Conservation (phyloP, 1,284 basidiomycete species). For the Apiotrichum domesticum region DNA sequence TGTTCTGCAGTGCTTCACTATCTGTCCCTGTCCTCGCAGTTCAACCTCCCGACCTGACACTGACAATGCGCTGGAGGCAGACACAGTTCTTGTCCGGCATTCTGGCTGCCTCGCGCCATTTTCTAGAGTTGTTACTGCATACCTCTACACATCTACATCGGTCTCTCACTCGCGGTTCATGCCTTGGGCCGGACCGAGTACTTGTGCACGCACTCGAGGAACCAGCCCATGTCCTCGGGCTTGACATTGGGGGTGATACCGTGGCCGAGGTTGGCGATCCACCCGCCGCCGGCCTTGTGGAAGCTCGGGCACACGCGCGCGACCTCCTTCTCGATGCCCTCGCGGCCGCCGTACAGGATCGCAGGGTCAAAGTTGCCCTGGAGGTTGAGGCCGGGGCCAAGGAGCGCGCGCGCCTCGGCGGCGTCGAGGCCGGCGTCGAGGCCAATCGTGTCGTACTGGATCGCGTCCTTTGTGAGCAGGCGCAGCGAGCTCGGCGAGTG, state of each 20-base stretch:
- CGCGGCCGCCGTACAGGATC: constrained; percentile 76
- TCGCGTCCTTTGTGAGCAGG: constrained; percentile 44
- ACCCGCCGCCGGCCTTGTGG: constrained; percentile 54
- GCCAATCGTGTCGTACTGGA: constrained; percentile 78
- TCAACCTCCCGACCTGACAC: too few relatives aligned
- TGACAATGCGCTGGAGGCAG: too few relatives aligned
- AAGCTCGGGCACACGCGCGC: constrained; percentile 77
- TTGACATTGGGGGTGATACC: constrained; percentile 96
- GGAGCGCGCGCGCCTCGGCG: constrained; percentile 58
- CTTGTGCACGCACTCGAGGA: constrained; percentile 84
- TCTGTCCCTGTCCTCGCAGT: too few relatives aligned
- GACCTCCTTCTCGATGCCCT: constrained; percentile 82
- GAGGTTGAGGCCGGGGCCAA: constrained; percentile 59
- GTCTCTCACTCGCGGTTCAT: too few relatives aligned
- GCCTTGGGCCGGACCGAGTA: constrained; percentile 47
- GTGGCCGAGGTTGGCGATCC: constrained; percentile 96
- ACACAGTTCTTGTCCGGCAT: too few relatives aligned
- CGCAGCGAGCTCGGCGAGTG: constrained; percentile 52
- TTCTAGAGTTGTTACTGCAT: too few relatives aligned
- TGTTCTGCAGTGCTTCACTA: too few relatives aligned
- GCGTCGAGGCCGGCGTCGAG: constrained; percentile 84
- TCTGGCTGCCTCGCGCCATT: too few relatives aligned
- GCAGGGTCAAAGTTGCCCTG: constrained; percentile 96
- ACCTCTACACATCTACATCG: too few relatives aligned
- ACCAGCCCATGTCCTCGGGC: constrained; percentile 81